Conservation (phyloP, 495 filamentous ascomycete genomes). For the Penicillium longicatenatum region DNA sequence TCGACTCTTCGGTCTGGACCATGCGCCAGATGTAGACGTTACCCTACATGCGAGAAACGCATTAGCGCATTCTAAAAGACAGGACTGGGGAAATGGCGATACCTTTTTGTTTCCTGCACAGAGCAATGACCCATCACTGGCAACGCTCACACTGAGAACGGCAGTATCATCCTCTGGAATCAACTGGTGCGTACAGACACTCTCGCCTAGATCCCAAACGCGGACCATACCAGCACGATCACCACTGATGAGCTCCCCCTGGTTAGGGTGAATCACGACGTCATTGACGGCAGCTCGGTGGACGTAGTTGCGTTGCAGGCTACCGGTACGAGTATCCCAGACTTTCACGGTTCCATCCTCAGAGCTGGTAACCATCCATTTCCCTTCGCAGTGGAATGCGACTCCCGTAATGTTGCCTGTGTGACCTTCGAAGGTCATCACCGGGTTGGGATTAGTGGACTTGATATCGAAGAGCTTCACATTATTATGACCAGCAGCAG, state of each 20-base stretch:
- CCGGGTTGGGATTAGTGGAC: constrained; percentile 88
- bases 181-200: constrained; percentile 93
- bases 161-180: constrained; percentile 95
- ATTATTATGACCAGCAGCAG: constrained; percentile 89
- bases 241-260: constrained; percentile 95
- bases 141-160: constrained; percentile 91
- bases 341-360: constrained; percentile 98
- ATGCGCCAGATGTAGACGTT: constrained; percentile 98
- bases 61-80: neutral
- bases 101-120: constrained; percentile 94
- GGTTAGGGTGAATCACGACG: constrained; percentile 93
- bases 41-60: constrained; percentile 54
- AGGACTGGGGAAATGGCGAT: constrained; percentile 11
- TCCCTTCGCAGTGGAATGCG: constrained; percentile 96
- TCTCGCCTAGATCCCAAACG: constrained; percentile 96
- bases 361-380: constrained; percentile 99
- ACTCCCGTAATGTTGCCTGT: constrained; percentile 94
- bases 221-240: constrained; percentile 91
- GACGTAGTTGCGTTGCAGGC: constrained; percentile 86
- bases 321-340: constrained; percentile 91
- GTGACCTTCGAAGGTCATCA: constrained; percentile 93
- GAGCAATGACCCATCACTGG: constrained; percentile 90
- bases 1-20: constrained; percentile 77
- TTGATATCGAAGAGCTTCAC: constrained; percentile 98
- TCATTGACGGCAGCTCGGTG: constrained; percentile 90